Conservation (phyloP, 495 filamentous ascomycete genomes). For the Oidiodendron maius region DNA sequence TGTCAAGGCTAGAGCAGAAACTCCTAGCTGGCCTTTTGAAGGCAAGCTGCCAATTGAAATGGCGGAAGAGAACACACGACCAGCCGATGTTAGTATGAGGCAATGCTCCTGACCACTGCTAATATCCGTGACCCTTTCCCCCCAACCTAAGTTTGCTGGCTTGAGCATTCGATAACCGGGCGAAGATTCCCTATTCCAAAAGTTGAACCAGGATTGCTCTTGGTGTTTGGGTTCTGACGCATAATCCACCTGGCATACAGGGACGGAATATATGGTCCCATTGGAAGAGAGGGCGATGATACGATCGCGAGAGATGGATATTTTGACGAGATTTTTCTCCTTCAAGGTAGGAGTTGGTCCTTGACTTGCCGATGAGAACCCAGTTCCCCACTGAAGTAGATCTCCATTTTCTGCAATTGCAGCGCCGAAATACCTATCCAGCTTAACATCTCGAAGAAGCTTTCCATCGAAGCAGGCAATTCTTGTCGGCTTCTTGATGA, state of each 20-base stretch:
- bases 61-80: conserved; percentile 81
- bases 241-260: conserved; percentile 71
- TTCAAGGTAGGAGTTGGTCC: conserved; percentile 64
- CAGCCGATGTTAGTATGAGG: conserved; percentile 76
- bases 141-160: conserved; percentile 59
- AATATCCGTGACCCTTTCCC: conserved; percentile 70
- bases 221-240: conserved; percentile 49
- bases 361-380: conserved; percentile 48
- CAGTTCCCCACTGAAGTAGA: conserved; percentile 85
- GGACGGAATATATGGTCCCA: conserved; percentile 82
- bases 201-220: conserved; percentile 70
- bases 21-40: conserved; percentile 75
- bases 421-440: conserved; percentile 77
- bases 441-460: conserved; percentile 80
- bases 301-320: conserved; percentile 72
- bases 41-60: conserved; percentile 74
- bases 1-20: conserved; percentile 74
- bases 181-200: conserved; percentile 52
- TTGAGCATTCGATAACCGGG: conserved; percentile 67
- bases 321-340: conserved; percentile 71
- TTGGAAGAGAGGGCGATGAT: conserved; percentile 71
- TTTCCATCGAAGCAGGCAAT: conserved; percentile 81
- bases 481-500: conserved; percentile 73
- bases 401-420: conserved; percentile 86
- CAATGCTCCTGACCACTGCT: conserved; percentile 77